Evolutionary conservation across 2,329 filamentous ascomycete genomes (phyloP), one percentile per base, ranked within the genome.

Genomic region (Sarocladium brachiariae): DNA sequence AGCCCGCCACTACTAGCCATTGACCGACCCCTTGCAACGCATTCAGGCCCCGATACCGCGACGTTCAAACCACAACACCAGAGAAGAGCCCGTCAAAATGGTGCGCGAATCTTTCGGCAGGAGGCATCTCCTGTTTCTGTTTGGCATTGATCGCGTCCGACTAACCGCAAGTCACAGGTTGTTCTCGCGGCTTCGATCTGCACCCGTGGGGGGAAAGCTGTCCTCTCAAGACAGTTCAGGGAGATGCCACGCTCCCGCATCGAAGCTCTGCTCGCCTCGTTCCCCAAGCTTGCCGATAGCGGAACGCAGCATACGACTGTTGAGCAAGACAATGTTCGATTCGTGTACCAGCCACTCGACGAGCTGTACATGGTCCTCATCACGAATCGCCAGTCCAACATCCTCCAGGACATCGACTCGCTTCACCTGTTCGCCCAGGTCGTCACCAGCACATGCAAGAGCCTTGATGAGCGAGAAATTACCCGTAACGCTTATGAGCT

Each of bases 341-440:
- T 96, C 67, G 93, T 99, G 53, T 99, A 99, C 77, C 93, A 99
- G 70, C 95, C 93, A 54, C 80, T 99, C 57, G 95, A 99, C 73
- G 95, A 99, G 76, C 84, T 99, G 57, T 99, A 99, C 80, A 97
- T 99, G 83, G 92, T 99, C 58, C 83, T 99, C 64, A 97, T 99
- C 72, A 99, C 95, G 69, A 99, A 99, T 77, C 87, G 90, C 62
- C 93, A 97, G 76, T 97, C 92, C 70, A 99, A 99, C 73, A 99
- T 99, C 60, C 80, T 99, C 49, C 93, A 99, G 73, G 93, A 99
- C 70, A 99, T 99, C 69, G 93, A 97, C 72, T 96, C 93, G 53
- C 81, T 99, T 54, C 95, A 99, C 69, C 80, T 99, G 18, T 99
- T 99, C 67, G 92, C 92, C 53, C 93, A 99, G 74, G 92, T 99